Evolutionary conservation across 2,329 filamentous ascomycete species (phyloP).

Genomic region (Chaetomium globosum): DNA sequence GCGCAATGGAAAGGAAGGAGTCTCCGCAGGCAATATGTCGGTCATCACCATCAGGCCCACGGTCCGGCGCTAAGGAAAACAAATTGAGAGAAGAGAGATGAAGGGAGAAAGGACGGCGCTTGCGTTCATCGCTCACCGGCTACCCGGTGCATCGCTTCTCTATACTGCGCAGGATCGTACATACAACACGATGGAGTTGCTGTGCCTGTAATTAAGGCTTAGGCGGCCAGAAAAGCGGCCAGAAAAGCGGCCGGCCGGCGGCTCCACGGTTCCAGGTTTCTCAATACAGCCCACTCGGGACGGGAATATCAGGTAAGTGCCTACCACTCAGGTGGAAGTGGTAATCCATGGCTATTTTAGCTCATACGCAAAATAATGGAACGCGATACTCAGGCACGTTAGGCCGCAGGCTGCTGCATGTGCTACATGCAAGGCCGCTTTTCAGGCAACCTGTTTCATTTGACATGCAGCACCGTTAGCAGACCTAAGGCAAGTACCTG

Average conservation of each 20-base stretch:
- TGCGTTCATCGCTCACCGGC: neutral
- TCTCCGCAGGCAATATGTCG: neutral
- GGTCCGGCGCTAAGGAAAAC: slow-evolving; percentile 16
- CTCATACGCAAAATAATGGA: neutral
- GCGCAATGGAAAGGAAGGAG: slow-evolving; percentile 9
- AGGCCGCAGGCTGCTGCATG: slow-evolving; percentile 2
- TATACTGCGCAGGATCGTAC: neutral
- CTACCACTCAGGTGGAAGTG: neutral
- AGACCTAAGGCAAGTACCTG: neutral
- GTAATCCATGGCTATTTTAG: neutral
- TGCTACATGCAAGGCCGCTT: slow-evolving; percentile 6
- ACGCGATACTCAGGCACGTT: neutral
- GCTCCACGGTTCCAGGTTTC: neutral
- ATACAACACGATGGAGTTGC: neutral
- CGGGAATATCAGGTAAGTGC: neutral
- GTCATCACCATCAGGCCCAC: slow-evolving; percentile 17
- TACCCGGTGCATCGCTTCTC: neutral
- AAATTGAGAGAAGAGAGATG: slow-evolving; percentile 3
- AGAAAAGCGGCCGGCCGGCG: too few relatives aligned
- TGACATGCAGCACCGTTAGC: slow-evolving; percentile 3
- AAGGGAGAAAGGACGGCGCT: slow-evolving; percentile 1
- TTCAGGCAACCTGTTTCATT: slow-evolving; percentile 1
- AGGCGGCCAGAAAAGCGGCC: slow-evolving; percentile 6
- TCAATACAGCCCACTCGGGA: neutral
- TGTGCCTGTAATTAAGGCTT: neutral